Conservation (phyloP, 805 yeast species). For the Ogataea populi-albae region DNA sequence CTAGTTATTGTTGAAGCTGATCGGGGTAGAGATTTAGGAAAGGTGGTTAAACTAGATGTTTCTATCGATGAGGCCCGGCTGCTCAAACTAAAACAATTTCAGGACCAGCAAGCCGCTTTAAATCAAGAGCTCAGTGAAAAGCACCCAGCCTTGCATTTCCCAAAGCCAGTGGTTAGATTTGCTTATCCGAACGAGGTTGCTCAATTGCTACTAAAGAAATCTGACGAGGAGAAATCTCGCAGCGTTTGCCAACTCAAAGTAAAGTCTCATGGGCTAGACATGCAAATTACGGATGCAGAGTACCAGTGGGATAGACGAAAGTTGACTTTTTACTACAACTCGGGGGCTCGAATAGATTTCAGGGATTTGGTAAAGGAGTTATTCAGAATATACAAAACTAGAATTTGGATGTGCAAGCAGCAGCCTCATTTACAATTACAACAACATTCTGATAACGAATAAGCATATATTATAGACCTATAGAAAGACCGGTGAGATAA, state of each 20-base stretch:
- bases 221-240: slow-evolving; percentile 70
- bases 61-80: slow-evolving; percentile 64
- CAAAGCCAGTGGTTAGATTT: slow-evolving; percentile 61
- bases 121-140: slow-evolving; percentile 34
- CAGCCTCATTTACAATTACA: slow-evolving; percentile 11
- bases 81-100: slow-evolving; percentile 61
- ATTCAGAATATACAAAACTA: slow-evolving; percentile 70
- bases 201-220: slow-evolving; percentile 54
- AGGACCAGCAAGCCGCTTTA: slow-evolving; percentile 68
- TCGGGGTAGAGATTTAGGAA: slow-evolving; percentile 75
- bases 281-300: slow-evolving; percentile 74
- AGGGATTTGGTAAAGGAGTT: slow-evolving; percentile 74
- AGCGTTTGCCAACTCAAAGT: slow-evolving; percentile 58
- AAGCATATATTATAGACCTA: too few relatives aligned
- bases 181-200: slow-evolving; percentile 62
- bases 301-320: slow-evolving; percentile 84
- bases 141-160: slow-evolving; percentile 55
- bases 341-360: slow-evolving; percentile 68
- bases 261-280: slow-evolving; percentile 44
- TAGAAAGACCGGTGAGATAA: too few relatives aligned
- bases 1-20: slow-evolving; percentile 83
- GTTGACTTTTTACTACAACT: slow-evolving; percentile 68
- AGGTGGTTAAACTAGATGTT: slow-evolving; percentile 55
- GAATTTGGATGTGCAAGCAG: slow-evolving; percentile 77
- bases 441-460: not conserved